Evolutionary conservation across 192 early-diverging fungal genomes (phyloP).

Genomic region (Oehlia diaphana): DNA sequence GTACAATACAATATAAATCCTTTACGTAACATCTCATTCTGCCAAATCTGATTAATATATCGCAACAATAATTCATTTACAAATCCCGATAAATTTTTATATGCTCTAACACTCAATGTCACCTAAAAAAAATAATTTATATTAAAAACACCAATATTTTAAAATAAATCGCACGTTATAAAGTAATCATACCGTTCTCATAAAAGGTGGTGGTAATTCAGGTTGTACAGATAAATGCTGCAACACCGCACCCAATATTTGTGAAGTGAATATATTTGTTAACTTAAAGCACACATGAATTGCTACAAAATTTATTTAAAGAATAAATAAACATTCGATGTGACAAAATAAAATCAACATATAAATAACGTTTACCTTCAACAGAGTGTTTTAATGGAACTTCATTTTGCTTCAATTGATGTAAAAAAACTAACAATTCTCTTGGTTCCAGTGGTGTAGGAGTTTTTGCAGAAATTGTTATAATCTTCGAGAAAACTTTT

Average conservation of each 20-base stretch:
- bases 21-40: conserved; percentile 20
- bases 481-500: conserved; percentile 60
- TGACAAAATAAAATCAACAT: neutral
- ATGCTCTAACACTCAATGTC: conserved; percentile 8
- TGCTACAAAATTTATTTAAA: conserved; percentile 43
- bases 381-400: conserved; percentile 63
- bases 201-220: conserved; percentile 69
- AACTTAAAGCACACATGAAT: conserved; percentile 73
- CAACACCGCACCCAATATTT: conserved; percentile 66
- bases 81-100: neutral
- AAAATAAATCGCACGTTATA: neutral
- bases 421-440: conserved; percentile 69
- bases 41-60: conserved; percentile 9
- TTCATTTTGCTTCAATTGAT: conserved; percentile 62
- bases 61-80: conserved; percentile 24
- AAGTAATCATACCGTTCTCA: conserved; percentile 61
- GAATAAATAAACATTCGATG: neutral
- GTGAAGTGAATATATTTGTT: conserved; percentile 64
- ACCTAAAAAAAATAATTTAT: neutral
- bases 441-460: conserved; percentile 50
- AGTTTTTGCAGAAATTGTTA: conserved; percentile 36
- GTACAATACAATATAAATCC: conserved; percentile 22
- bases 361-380: conserved; percentile 57
- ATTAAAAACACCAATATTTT: neutral
- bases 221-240: conserved; percentile 68